Base-by-base conservation (phyloP, 176 grass and related monocot genomes). In the Secale cereale region DNA sequence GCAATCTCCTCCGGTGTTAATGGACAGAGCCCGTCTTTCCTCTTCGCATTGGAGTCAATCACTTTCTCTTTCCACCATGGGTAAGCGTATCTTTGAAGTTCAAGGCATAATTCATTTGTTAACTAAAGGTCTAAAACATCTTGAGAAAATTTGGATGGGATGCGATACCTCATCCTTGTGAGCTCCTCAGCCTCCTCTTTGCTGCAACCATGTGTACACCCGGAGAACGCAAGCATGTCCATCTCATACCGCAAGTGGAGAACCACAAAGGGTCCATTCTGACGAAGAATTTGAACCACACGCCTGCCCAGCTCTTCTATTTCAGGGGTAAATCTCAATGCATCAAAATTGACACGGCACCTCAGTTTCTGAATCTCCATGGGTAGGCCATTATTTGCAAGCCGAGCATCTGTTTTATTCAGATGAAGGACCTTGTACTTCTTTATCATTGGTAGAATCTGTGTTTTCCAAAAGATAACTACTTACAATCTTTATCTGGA, bases 1-100 rank as follows among this genome's bases (percentile, higher is more conserved):
- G 93, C 91, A 43, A 93, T 93, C 78, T 98, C 95, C 79, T 98
- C 95, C 6, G 95, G 95, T 69, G 93, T 98, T 57, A 98, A 90
- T 45, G 95, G 95, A 79, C 95, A 95, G 36, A 95, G 29, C 54
- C 95, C 95, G 22, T 95, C 95, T 79, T 86, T 98, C 74, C 95
- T 92, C 74, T 93, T 98, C 22, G 74, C 59, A 19, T 83, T 78
- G 11, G 95, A 98, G 85, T 94, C 80, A 3, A 98, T 95, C 80
- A 95, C 91, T 86, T 98, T 98, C 81, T 98, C 95, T 87, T 98
- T 98, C 95, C 95, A 98, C 95, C 95, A 98, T 57, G 93, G 95
- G 87, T 98, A 98, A 65, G 91, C 93, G 85, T 98, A 98, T 90
- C 95, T 98, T 82, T 17, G 59, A 50, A 86, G 43, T 59, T 81